Evolutionary conservation across 495 filamentous ascomycete species (phyloP).

Genomic region (Pseudotulostoma volvatum): DNA sequence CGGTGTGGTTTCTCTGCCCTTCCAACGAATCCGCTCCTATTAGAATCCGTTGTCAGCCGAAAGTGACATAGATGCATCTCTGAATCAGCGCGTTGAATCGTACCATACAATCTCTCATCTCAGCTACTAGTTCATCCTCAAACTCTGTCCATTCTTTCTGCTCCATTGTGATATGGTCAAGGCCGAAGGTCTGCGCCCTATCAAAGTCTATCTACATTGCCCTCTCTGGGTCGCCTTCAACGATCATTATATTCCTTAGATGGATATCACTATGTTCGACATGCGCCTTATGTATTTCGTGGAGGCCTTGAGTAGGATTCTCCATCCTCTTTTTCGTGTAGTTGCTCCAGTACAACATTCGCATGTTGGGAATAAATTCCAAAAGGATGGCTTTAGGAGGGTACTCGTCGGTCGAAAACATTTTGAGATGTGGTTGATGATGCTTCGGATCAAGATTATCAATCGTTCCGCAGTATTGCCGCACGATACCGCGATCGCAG

Average conservation of each 20-base stretch:
- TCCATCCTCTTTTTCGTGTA: conserved; percentile 4
- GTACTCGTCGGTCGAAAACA: conserved; percentile 11
- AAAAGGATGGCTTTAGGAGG: conserved; percentile 13
- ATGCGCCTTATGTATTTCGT: conserved; percentile 5
- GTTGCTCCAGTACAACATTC: conserved; percentile 8
- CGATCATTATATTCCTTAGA: conserved; percentile 6
- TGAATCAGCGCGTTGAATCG: no score
- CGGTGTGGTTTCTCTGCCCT: no score
- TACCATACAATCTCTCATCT: no score
- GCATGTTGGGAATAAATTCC: conserved; percentile 13
- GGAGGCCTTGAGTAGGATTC: conserved; percentile 6
- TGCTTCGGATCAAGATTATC: conserved; percentile 8
- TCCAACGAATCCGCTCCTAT: no score
- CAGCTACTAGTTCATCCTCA: conserved; percentile 10
- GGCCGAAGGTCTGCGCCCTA: conserved; percentile 4
- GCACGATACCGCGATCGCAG: conserved; percentile 9
- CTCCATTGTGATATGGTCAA: conserved; percentile 4
- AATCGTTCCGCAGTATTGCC: conserved; percentile 12
- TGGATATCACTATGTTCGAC: conserved; percentile 4
- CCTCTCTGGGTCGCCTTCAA: conserved; percentile 4
- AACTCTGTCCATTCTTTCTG: conserved; percentile 6
- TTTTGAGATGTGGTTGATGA: conserved; percentile 8
- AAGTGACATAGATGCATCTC: no score
- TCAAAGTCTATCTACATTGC: conserved; percentile 7
- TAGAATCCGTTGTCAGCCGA: no score